phyloP scores from a whole-genome alignment of 2,329 filamentous ascomycete genomes.

The Aspergillus phoenicis region DNA sequence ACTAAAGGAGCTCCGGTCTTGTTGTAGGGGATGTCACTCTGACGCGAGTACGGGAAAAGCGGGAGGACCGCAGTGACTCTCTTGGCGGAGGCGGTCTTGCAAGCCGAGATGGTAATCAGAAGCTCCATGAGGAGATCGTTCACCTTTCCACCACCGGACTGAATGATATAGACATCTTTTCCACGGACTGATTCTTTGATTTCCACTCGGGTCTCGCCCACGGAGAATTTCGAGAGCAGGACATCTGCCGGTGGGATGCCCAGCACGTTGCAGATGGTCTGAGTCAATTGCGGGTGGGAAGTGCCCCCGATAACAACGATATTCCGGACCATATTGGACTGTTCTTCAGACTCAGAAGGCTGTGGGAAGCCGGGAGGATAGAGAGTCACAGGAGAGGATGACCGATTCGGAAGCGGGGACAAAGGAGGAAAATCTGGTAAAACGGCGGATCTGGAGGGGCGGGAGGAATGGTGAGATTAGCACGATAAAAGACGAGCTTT shows the following conservation, averaged over 20 bases:
- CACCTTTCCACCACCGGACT: constrained; percentile 87
- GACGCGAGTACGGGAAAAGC: constrained; percentile 93
- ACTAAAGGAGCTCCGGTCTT: constrained; percentile 87
- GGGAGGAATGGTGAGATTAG: constrained; percentile 27
- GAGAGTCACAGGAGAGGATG: constrained; percentile 19
- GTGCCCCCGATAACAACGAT: constrained; percentile 92
- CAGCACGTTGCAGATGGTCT: constrained; percentile 84
- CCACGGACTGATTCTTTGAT: constrained; percentile 95
- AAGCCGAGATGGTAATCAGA: constrained; percentile 97
- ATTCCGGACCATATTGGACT: constrained; percentile 77
- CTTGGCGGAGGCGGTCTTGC: constrained; percentile 90
- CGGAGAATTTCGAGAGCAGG: constrained; percentile 87
- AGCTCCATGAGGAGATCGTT: constrained; percentile 97
- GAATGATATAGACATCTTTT: constrained; percentile 98
- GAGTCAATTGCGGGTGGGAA: constrained; percentile 85
- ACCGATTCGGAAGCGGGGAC: constrained; percentile 26
- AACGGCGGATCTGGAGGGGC: constrained; percentile 34
- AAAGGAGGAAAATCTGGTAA: constrained; percentile 29
- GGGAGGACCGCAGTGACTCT: constrained; percentile 92
- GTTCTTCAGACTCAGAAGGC: constrained; percentile 13
- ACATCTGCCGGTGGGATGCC: constrained; percentile 84
- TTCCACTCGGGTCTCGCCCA: constrained; percentile 92
- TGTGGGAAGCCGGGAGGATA: constrained; percentile 20
- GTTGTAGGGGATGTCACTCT: constrained; percentile 96
- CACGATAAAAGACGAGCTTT: constrained; percentile 18